Evolutionary conservation across 345 rosid genomes (phyloP), one percentile per base, ranked within the genome.

Genomic region (Trapa bicornis): DNA sequence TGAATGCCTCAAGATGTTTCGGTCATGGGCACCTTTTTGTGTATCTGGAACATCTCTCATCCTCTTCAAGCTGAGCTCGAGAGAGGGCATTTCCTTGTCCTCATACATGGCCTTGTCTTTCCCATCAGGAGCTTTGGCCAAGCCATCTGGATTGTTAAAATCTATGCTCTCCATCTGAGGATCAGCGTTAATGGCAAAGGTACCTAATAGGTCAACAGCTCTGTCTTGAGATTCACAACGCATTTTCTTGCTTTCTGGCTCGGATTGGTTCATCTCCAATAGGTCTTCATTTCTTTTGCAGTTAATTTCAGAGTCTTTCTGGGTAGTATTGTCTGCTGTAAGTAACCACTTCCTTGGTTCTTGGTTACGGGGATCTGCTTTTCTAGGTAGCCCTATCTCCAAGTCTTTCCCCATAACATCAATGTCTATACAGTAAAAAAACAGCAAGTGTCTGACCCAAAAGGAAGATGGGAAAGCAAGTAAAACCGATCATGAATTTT

Each of bases 41-140:
- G 39, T 60, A 16, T 58, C 63, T 35, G 32, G 63, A 47, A 47
- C 61, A 66, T 79, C 79, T 79, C 78, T 72, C 42, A 29, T 57
- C 71, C 82, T 77, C 76, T 77, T 85, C 70, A 79, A 76, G 71
- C 79, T 71, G 58, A 82, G 83, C 74, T 74, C 83, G 43, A 80
- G 81, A 32, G 77, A 82, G 2, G 82, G 85, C 42, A 80, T 54
- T 35, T 71, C 81, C 56, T 70, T 70, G 4, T 41, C 39, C 32
- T 68, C 78, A 54, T 66, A 41, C 47, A 64, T 54, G 63, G 29
- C 65, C n/a, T 76, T 72, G 63, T 75, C 75, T 68, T 78, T 78
- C 7, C 7, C 41, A 11, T 72, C 69, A 42, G 70, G 61, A 47
- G 70, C 70, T 65, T 72, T 76, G 42, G 70, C 50, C 65, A 60